phyloP scores from a whole-genome alignment of 192 early-diverging fungal genomes.

The Fimicolochytrium jonesii region DNA sequence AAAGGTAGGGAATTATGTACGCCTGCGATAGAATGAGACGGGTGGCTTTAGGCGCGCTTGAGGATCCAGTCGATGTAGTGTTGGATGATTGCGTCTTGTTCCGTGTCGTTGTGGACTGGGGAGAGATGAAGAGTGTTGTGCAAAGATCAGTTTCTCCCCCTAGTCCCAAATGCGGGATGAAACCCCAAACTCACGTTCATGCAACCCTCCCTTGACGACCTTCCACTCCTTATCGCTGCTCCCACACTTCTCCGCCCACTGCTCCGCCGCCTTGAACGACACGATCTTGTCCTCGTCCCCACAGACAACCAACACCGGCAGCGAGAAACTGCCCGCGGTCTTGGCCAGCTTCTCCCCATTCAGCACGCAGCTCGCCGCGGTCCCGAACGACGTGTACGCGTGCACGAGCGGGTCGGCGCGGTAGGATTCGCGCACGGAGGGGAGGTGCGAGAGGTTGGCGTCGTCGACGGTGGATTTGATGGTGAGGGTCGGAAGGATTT shows the following conservation, averaged over 20 bases:
- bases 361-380: constrained; percentile 44
- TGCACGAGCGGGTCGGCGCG: constrained; percentile 54
- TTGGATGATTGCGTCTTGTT: constrained; percentile 37
- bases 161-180: background rate
- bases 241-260: background rate
- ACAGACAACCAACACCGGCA: constrained; percentile 51
- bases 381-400: constrained; percentile 38
- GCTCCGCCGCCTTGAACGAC: constrained; percentile 5
- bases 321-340: constrained; percentile 32
- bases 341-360: constrained; percentile 38
- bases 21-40: background rate
- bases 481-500: constrained; percentile 40
- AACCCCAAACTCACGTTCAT: constrained; percentile 20
- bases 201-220: constrained; percentile 8
- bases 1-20: background rate
- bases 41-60: background rate
- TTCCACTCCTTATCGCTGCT: constrained; percentile 27
- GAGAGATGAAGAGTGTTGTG: background rate
- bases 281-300: constrained; percentile 50
- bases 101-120: constrained; percentile 36
- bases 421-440: constrained; percentile 45
- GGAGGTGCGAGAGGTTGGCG: constrained; percentile 37
- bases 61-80: constrained; percentile 38
- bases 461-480: constrained; percentile 41
- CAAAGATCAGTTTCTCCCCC: background rate